A percentile compares a stretch with the other conserved stretches of the same genome.
phyloP scores from a whole-genome alignment of 352 stramenopile genomes.

The Phytophthora palmivora region DNA sequence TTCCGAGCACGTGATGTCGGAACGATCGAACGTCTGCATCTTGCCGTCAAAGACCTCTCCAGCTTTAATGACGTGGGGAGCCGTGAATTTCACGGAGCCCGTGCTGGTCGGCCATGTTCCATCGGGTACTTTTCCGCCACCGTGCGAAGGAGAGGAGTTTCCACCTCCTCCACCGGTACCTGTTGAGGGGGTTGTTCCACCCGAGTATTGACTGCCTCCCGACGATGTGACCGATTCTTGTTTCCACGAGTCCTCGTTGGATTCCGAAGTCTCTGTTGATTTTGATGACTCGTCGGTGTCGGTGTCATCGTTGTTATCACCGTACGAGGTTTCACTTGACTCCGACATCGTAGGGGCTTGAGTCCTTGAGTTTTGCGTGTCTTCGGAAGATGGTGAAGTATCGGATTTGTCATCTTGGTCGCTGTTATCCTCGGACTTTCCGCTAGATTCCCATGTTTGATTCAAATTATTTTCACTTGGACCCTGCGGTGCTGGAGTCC shows the following conservation, averaged over 20 bases:
- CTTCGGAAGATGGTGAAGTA: constrained; percentile 6
- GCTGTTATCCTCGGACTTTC: constrained; percentile 14
- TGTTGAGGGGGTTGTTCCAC: neutral
- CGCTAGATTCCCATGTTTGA: constrained; percentile 11
- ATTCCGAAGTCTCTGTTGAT: constrained; percentile 4
- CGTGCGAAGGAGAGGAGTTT: constrained; percentile 25
- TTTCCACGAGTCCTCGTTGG: neutral
- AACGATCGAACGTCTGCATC: constrained; percentile 67
- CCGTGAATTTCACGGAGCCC: constrained; percentile 16
- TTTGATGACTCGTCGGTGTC: constrained; percentile 4
- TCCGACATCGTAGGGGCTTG: neutral
- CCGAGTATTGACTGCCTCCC: constrained; percentile 7
- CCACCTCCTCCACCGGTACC: constrained; percentile 1
- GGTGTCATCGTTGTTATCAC: constrained; percentile 4
- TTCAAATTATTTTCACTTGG: constrained; percentile 13
- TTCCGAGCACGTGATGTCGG: constrained; percentile 43
- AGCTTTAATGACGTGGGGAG: constrained; percentile 39
- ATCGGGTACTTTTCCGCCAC: constrained; percentile 24
- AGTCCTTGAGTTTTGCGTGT: constrained; percentile 1
- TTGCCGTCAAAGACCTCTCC: constrained; percentile 33
- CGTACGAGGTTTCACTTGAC: constrained; percentile 12
- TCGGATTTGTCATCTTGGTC: constrained; percentile 16
- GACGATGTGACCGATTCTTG: constrained; percentile 6
- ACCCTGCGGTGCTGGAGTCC: neutral
- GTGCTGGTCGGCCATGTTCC: constrained; percentile 13